Percentiles rank a stretch among this genome's conserved stretches.
phyloP scores from a whole-genome alignment of 306 rosid species.

The Trifolium repens region DNA sequence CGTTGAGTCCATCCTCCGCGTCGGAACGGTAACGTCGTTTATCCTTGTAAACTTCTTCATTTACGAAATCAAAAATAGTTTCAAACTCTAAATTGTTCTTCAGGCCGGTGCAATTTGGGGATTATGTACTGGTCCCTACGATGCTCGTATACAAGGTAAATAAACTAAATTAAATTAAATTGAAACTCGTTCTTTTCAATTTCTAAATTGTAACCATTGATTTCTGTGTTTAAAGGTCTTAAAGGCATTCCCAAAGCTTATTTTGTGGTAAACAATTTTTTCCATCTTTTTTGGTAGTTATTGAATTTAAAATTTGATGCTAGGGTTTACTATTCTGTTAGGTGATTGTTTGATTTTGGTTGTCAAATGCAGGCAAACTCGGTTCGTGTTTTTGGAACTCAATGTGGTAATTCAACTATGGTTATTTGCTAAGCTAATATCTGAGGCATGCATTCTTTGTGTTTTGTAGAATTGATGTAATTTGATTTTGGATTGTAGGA shows the following conservation, averaged over 20 bases:
- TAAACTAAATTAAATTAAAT: conserved; percentile 16
- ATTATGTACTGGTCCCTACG: conserved; percentile 71
- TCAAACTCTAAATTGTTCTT: conserved; percentile 33
- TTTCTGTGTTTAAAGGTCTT: conserved; percentile 57
- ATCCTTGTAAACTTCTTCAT: background rate
- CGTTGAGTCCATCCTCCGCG: conserved; percentile 61
- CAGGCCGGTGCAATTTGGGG: conserved; percentile 98
- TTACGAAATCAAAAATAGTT: background rate
- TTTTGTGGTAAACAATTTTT: conserved; percentile 62
- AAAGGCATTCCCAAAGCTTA: conserved; percentile 61
- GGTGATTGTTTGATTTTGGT: conserved; percentile 38
- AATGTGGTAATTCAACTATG: conserved; percentile 61
- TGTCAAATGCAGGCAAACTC: conserved; percentile 61
- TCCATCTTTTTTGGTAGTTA: background rate
- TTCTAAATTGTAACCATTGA: conserved; percentile 4
- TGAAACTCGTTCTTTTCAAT: background rate
- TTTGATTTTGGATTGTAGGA: conserved; percentile 53
- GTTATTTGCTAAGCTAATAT: background rate
- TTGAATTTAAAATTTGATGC: conserved; percentile 2
- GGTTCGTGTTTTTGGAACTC: conserved; percentile 56
- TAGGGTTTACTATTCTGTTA: conserved; percentile 29
- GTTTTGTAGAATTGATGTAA: conserved; percentile 35
- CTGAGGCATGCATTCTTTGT: conserved; percentile 15
- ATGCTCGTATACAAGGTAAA: conserved; percentile 69
- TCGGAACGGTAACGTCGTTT: conserved; percentile 60